phyloP scores from a whole-genome alignment of 2,329 filamentous ascomycete genomes.

The Pseudogymnoascus sp. region DNA sequence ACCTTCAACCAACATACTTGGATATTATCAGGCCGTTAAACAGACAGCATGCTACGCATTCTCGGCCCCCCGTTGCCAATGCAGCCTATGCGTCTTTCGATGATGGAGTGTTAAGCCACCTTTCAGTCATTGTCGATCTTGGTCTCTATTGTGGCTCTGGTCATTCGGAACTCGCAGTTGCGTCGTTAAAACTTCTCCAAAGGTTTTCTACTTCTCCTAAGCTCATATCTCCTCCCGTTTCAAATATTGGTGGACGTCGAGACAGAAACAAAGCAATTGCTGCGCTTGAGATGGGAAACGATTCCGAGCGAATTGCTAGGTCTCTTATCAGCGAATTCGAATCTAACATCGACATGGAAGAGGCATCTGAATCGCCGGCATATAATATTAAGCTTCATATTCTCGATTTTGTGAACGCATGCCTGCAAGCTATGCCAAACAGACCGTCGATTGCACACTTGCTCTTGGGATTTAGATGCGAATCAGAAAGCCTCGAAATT shows the following conservation, averaged over 20 bases:
- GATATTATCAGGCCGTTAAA: conserved; percentile 78
- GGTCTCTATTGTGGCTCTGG: conserved; percentile 81
- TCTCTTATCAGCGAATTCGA: conserved; percentile 63
- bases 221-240: conserved; percentile 55
- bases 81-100: conserved; percentile 82
- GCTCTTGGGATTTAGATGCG: conserved; percentile 78
- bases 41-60: conserved; percentile 54
- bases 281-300: conserved; percentile 73
- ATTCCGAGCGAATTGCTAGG: conserved; percentile 70
- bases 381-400: conserved; percentile 80
- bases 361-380: conserved; percentile 58
- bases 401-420: conserved; percentile 76
- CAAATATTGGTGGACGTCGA: conserved; percentile 52
- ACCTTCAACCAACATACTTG: conserved; percentile 83
- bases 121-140: conserved; percentile 71
- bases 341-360: conserved; percentile 62
- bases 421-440: conserved; percentile 64
- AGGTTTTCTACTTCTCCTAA: conserved; percentile 79
- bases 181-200: conserved; percentile 73
- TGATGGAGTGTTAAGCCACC: conserved; percentile 76
- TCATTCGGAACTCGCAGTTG: conserved; percentile 70
- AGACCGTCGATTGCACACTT: conserved; percentile 85
- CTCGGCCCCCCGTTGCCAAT: conserved; percentile 58
- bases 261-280: conserved; percentile 79
- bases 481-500: conserved; percentile 60